A percentile compares a stretch with the other conserved stretches of the same genome.
phyloP scores from a whole-genome alignment of 2,329 filamentous ascomycete genomes.

The Volutella citrinella region DNA sequence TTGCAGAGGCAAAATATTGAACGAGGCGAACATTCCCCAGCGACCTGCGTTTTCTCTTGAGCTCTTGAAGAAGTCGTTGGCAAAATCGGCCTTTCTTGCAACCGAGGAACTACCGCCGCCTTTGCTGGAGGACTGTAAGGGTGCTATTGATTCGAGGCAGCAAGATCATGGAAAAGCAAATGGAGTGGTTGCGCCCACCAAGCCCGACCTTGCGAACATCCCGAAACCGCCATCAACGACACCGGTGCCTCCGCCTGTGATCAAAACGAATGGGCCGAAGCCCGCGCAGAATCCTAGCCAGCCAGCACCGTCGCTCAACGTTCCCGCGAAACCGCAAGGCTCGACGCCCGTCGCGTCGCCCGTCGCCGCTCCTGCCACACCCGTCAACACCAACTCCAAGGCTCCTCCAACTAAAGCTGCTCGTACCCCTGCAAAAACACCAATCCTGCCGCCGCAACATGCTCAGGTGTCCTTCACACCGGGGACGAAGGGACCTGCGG shows the following conservation, averaged over 20 bases:
- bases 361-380: constrained; percentile 7
- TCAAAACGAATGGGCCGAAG: too few species aligned
- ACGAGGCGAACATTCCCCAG: constrained; percentile 51
- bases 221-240: too few species aligned
- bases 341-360: constrained; percentile 6
- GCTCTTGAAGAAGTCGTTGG: constrained; percentile 37
- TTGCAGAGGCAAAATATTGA: constrained; percentile 41
- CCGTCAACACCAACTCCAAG: constrained; percentile 3
- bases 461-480: constrained; percentile 32
- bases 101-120: constrained; percentile 12
- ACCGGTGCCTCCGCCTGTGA: too few species aligned
- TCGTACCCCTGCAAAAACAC: background rate
- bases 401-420: constrained; percentile 2
- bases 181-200: constrained; percentile 8
- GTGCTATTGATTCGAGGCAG: constrained; percentile 6
- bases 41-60: constrained; percentile 45
- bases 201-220: too few species aligned
- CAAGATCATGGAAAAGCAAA: constrained; percentile 13
- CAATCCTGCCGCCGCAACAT: constrained; percentile 11
- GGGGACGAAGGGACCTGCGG: constrained; percentile 28
- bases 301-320: constrained; percentile 5
- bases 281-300: constrained; percentile 1
- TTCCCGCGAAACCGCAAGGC: too few species aligned
- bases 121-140: constrained; percentile 8
- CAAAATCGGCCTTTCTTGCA: constrained; percentile 24